Evolutionary conservation across 140 eudicot genomes (phyloP).

Genomic region (Erigeron philadelphicus): DNA sequence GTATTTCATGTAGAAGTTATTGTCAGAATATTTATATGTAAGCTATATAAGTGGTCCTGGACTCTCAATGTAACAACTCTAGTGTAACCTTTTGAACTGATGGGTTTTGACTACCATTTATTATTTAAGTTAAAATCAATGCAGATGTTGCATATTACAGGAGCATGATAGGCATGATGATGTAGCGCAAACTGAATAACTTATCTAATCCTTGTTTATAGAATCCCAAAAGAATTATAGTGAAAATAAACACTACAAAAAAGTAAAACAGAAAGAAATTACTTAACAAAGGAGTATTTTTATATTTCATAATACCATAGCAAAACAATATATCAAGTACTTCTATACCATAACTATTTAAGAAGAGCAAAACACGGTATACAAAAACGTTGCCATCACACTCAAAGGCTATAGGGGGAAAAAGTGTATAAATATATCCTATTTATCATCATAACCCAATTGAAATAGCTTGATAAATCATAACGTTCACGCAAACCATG

Average conservation of each 20-base stretch:
- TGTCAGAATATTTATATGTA: conserved; percentile 19
- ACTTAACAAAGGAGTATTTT: background rate
- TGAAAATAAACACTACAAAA: background rate
- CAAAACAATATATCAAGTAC: background rate
- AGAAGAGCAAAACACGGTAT: background rate
- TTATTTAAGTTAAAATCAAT: conserved; percentile 3
- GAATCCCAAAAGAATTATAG: background rate
- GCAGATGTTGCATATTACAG: background rate
- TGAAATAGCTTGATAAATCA: background rate
- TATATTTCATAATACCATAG: background rate
- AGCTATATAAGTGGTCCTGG: background rate
- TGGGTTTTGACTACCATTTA: background rate
- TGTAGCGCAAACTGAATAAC: background rate
- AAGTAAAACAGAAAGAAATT: background rate
- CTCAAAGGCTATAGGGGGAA: background rate
- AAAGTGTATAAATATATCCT: background rate
- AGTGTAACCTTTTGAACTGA: background rate
- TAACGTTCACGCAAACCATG: background rate
- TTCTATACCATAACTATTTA: background rate
- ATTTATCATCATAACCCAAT: background rate
- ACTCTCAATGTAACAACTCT: background rate
- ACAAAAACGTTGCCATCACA: background rate
- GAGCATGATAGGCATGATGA: background rate
- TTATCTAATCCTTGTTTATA: background rate
- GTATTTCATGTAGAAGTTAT: conserved; percentile 26